These are phyloP conservation scores for Aspergillus ustus DNA, from an alignment of 2,329 filamentous ascomycete species.

Conservation along the genomic window DNA sequence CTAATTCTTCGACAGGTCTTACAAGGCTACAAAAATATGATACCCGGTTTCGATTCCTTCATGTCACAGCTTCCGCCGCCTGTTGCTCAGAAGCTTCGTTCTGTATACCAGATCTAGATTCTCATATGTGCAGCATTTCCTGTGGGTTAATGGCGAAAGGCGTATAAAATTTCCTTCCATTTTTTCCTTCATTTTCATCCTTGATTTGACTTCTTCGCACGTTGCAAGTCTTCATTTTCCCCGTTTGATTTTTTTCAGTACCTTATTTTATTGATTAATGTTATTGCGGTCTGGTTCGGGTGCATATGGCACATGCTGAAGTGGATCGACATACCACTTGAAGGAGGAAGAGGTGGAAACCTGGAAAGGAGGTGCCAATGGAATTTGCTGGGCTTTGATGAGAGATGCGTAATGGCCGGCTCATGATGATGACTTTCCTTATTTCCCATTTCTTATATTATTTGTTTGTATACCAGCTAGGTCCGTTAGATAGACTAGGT, in stretches of 20 bases:
- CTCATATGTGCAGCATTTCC: conserved; percentile 24
- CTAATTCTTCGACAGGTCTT: conserved; percentile 38
- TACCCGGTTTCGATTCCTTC: conserved; percentile 53
- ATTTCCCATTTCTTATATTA: conserved; percentile 10
- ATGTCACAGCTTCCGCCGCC: conserved; percentile 46
- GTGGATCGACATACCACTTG: background rate
- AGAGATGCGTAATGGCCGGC: conserved; percentile 24
- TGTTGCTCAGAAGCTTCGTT: conserved; percentile 47
- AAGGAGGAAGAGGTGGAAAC: background rate
- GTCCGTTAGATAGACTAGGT: conserved; percentile 24
- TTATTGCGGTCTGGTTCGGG: conserved; percentile 8
- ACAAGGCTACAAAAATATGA: conserved; percentile 53
- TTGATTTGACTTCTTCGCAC: conserved; percentile 21
- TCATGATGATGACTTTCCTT: conserved; percentile 22
- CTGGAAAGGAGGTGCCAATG: background rate
- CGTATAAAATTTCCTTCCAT: conserved; percentile 27
- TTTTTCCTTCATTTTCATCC: conserved; percentile 20
- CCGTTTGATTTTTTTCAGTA: conserved; percentile 7
- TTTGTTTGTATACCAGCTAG: background rate
- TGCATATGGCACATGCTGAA: background rate
- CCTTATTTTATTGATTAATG: conserved; percentile 17
- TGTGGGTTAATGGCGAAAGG: conserved; percentile 27
- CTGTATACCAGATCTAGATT: conserved; percentile 47
- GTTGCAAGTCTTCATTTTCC: conserved; percentile 14
- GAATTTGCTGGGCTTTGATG: conserved; percentile 2